Base-by-base conservation (phyloP, 345 rosid genomes). In the Trapa bicornis region DNA sequence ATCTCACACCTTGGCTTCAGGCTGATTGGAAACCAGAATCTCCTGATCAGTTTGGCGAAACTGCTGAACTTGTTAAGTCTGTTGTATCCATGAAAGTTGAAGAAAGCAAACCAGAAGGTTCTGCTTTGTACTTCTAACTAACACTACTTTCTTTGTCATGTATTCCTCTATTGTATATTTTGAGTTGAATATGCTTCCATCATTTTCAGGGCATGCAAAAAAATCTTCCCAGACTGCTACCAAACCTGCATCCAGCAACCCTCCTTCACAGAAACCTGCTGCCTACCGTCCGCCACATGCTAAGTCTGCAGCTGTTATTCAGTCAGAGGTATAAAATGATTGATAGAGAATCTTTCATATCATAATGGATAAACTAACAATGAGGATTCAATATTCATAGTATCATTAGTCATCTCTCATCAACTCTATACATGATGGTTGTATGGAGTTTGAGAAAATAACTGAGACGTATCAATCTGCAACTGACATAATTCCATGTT, bases 241-340 rank as follows among this genome's bases (percentile, higher is more conserved):
- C 7, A 15, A 37, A 72, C 68, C 56, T 29, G 6, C 56, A 50
- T 4, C 56, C 5, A 0, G 15, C 2, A 83, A 67, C 67, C 80
- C 83, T 72, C 71, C 82, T 36, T 72, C 76, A 37, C 80, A 82
- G 66, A 93, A 86, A 84, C 94, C 95, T n/a, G 87, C 88, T 66
- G 96, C 92, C 53, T 88, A 93, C 82, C 91, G 88, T 62, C 98
- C 98, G 66, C 98, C 97, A 0, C 91, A 88, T 75, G 95, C 98
- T 57, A 93, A 88, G 74, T 74, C 76, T 50, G 56, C 56, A 50
- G 56, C 22, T 16, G n/a, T 29, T 50, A 17, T 50, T 50, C 56
- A 50, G 56, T 16, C 56, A 15, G 29, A 90, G 98, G 98, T 93
- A 89, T 33, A 29, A n/a, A 56, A 57, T 64, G 64, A 39, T 53